Evolutionary conservation across 1,284 basidiomycete genomes (phyloP).

Genomic region (Hortiboletus rubellus): DNA sequence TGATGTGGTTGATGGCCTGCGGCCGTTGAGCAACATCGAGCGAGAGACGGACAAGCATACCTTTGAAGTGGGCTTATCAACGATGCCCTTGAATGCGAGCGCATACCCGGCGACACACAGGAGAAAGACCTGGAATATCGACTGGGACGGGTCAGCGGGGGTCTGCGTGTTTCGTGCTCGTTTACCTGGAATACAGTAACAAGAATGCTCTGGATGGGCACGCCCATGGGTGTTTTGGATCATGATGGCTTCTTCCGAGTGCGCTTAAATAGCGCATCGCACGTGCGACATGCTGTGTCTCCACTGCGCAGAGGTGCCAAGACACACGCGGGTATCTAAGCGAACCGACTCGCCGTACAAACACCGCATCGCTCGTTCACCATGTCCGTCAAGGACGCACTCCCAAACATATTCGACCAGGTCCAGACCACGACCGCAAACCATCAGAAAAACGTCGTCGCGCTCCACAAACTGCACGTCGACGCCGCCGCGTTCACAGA

Average conservation of each 20-base stretch:
- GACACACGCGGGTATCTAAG: too few relatives aligned
- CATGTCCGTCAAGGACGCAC: conserved; percentile 19
- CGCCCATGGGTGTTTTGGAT: not conserved
- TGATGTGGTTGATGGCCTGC: conserved; percentile 76
- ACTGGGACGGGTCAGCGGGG: conserved; percentile 45
- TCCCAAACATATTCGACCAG: conserved; percentile 71
- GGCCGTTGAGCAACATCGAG: not conserved
- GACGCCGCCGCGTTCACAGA: conserved; percentile 64
- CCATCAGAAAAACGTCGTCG: conserved; percentile 90
- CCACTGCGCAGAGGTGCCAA: too few relatives aligned
- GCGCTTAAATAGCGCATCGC: too few relatives aligned
- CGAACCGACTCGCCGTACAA: too few relatives aligned
- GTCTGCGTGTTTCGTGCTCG: too few relatives aligned
- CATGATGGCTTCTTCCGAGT: too few relatives aligned
- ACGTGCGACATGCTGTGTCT: too few relatives aligned
- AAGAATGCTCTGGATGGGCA: conserved; percentile 19
- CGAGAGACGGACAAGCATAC: conserved; percentile 37
- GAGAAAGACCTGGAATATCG: conserved; percentile 87
- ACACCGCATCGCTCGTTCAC: conserved; percentile 1
- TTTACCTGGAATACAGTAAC: conserved; percentile 32
- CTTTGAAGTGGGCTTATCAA: conserved; percentile 90
- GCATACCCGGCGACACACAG: conserved; percentile 86
- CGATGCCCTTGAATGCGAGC: conserved; percentile 75
- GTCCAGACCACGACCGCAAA: conserved; percentile 82
- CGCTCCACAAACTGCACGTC: conserved; percentile 80